Conservation (phyloP, 148 eudicot genomes). For the Fagopyrum tataricum region DNA sequence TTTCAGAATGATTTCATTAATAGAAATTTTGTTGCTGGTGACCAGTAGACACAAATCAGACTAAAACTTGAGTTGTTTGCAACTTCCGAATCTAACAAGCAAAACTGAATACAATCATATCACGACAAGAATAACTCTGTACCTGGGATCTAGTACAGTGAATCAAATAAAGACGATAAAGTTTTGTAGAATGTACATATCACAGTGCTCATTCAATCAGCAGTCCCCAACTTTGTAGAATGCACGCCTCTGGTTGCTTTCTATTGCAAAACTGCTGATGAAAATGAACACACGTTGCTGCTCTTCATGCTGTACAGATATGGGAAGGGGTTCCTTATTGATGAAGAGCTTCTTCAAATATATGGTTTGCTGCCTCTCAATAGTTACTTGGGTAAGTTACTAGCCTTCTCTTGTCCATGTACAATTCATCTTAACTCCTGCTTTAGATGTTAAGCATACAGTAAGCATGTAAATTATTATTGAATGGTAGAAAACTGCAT, state of each 20-base stretch:
- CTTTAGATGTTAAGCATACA: background rate
- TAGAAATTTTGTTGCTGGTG: background rate
- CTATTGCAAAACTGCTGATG: background rate
- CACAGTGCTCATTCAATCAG: background rate
- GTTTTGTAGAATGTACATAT: background rate
- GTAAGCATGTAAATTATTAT: background rate
- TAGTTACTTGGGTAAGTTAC: background rate
- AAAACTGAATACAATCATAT: background rate
- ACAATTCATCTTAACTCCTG: slow-evolving; percentile 1
- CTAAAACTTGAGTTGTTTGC: background rate
- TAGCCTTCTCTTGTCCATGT: background rate
- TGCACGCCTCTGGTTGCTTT: background rate
- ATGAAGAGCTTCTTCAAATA: slow-evolving; percentile 1
- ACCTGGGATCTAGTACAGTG: background rate
- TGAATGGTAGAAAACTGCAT: background rate
- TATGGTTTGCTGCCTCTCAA: slow-evolving; percentile 2
- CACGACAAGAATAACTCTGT: background rate
- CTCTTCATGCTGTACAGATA: slow-evolving; percentile 7
- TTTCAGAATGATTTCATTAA: background rate
- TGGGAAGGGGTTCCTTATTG: background rate
- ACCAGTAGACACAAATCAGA: background rate
- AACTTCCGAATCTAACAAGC: background rate
- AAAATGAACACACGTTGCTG: slow-evolving; percentile 3
- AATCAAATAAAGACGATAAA: background rate
- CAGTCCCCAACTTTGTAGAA: background rate